Conservation (phyloP, 257 asterid species). For the Forsythia suspensa region DNA sequence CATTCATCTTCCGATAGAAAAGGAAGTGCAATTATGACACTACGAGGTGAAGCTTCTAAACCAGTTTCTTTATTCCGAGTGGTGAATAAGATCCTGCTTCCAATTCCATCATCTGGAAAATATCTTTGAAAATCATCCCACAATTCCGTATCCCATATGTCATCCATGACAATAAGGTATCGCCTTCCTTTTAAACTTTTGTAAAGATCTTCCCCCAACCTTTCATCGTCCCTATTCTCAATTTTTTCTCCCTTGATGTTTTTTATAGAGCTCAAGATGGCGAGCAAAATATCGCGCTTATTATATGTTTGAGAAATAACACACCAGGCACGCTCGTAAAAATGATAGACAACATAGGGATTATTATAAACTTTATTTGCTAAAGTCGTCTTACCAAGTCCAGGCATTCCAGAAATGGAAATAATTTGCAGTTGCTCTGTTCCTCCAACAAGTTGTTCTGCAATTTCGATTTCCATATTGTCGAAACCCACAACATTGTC, state of each 20-base stretch:
- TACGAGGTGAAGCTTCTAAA: too few relatives aligned
- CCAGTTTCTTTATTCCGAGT: too few relatives aligned
- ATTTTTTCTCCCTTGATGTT: neutral
- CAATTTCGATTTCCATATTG: neutral
- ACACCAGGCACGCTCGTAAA: conserved; percentile 4
- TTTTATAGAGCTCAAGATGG: neutral
- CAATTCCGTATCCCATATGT: conserved; percentile 12
- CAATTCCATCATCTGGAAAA: too few relatives aligned
- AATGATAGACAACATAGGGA: neutral
- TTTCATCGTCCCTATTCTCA: neutral
- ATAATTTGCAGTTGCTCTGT: neutral
- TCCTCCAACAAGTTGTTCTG: conserved; percentile 6
- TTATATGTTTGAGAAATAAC: conserved; percentile 18
- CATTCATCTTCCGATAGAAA: neutral
- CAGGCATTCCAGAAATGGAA: conserved; percentile 29
- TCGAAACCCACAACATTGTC: conserved; percentile 8
- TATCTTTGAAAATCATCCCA: too few relatives aligned
- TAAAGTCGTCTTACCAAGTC: conserved; percentile 23
- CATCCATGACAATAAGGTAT: conserved; percentile 24
- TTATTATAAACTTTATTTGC: conserved; percentile 7
- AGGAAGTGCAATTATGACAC: too few relatives aligned
- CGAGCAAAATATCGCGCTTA: neutral
- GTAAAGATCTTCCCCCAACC: neutral
- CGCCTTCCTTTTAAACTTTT: neutral
- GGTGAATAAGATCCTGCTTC: too few relatives aligned